These are phyloP conservation scores for Colletotrichum melonis DNA, from an alignment of 2,329 filamentous ascomycete genomes.

Conservation along the genomic window DNA sequence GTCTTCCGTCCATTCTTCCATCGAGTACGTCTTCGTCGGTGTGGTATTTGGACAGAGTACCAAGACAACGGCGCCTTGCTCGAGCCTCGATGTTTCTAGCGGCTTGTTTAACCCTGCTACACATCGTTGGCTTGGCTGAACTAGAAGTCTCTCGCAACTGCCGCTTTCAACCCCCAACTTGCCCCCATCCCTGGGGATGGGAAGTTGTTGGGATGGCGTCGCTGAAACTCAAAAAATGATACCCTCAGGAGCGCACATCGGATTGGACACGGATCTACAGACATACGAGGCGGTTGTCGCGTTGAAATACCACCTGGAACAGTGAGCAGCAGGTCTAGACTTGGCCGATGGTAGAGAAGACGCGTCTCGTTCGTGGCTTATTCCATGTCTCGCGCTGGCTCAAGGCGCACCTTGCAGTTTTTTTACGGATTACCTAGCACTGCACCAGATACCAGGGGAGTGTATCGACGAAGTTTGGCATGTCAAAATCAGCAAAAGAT, in stretches of 20 bases:
- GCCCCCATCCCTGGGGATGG: not conserved
- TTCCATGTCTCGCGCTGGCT: not conserved
- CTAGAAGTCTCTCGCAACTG: not conserved
- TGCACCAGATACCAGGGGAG: not conserved
- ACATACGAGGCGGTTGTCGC: slow-evolving; percentile 9
- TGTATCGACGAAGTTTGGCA: not conserved
- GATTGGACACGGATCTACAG: not conserved
- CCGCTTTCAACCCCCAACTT: not conserved
- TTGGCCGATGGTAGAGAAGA: slow-evolving; percentile 1
- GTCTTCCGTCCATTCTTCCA: not conserved
- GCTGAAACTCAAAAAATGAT: slow-evolving; percentile 24
- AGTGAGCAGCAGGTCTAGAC: slow-evolving; percentile 8
- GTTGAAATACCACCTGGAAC: slow-evolving; percentile 4
- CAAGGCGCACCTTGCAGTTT: not conserved
- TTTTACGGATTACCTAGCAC: not conserved
- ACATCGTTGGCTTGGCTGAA: slow-evolving; percentile 8
- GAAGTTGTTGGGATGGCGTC: slow-evolving; percentile 22
- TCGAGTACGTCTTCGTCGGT: slow-evolving; percentile 6
- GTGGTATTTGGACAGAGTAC: not conserved
- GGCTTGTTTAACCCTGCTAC: not conserved
- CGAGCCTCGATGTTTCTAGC: slow-evolving; percentile 13
- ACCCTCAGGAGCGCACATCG: slow-evolving; percentile 12
- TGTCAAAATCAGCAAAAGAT: not conserved
- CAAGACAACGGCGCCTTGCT: slow-evolving; percentile 16
- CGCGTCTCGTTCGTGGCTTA: not conserved